Percentiles rank a stretch among this genome's conserved stretches.
Conservation (phyloP, 176 grass and related monocot species). For the Ensete ventricosum region DNA sequence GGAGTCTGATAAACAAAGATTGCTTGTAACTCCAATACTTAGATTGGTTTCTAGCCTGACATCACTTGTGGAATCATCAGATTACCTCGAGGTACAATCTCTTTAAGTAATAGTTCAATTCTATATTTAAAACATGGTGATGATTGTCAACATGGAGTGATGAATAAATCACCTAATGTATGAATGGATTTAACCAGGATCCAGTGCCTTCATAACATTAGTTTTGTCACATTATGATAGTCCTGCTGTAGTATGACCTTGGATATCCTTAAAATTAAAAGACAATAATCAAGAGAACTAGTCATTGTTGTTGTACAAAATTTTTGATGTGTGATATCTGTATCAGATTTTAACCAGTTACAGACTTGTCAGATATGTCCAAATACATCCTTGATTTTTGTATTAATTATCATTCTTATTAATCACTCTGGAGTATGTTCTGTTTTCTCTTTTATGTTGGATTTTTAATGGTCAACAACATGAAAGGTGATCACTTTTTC, state of each 20-base stretch:
- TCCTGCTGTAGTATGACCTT: too few relatives aligned
- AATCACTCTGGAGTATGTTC: too few relatives aligned
- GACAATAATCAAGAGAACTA: background rate
- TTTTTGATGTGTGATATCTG: background rate
- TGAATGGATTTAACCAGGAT: background rate
- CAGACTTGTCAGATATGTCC: background rate
- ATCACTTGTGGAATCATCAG: constrained; percentile 66
- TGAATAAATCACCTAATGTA: background rate
- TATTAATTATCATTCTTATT: too few relatives aligned
- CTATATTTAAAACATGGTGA: background rate
- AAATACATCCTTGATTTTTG: too few relatives aligned
- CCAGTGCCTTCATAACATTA: background rate
- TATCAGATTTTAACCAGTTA: background rate
- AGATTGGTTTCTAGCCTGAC: constrained; percentile 78
- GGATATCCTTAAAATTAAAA: too few relatives aligned
- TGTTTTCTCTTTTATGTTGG: too few relatives aligned
- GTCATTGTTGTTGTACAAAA: background rate
- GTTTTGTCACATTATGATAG: background rate
- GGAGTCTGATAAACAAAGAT: constrained; percentile 56
- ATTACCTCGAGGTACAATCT: constrained; percentile 66
- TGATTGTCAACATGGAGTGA: background rate
- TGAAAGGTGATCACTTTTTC: too few relatives aligned
- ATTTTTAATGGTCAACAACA: too few relatives aligned
- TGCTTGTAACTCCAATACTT: constrained; percentile 63
- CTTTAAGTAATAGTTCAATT: background rate